These are phyloP conservation scores for Diaporthe sp. DNA, from an alignment of 2,329 filamentous ascomycete genomes.

Conservation along the genomic window DNA sequence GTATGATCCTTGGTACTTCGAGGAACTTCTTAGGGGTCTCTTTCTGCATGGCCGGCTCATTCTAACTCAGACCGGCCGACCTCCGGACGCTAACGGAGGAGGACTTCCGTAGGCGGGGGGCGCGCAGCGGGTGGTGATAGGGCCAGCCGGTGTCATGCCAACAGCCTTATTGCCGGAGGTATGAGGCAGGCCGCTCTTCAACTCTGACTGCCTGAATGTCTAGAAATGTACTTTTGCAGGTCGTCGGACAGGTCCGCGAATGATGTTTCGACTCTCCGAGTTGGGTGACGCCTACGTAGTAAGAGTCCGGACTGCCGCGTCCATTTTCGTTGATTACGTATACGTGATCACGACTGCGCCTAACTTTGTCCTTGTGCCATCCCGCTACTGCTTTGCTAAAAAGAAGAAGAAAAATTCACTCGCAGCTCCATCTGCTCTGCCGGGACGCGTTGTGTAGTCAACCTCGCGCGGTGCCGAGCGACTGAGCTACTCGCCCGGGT, in stretches of 20 bases:
- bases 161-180: background rate
- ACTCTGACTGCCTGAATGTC: background rate
- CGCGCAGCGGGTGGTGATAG: conserved; percentile 11
- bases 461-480: background rate
- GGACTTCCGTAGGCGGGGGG: conserved; percentile 15
- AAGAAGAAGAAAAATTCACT: too few relatives aligned
- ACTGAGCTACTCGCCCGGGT: background rate
- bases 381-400: background rate
- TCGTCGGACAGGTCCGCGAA: background rate
- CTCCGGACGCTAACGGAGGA: conserved; percentile 22
- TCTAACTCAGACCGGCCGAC: conserved; percentile 17
- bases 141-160: background rate
- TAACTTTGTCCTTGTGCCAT: background rate
- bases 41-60: background rate
- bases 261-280: background rate
- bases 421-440: background rate
- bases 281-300: background rate
- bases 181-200: background rate
- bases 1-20: background rate
- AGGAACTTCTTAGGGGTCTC: background rate
- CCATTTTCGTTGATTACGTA: background rate
- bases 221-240: background rate
- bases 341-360: background rate
- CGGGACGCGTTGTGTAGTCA: background rate
- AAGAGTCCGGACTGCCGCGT: background rate